A percentile compares a stretch with the other conserved stretches of the same genome.
Evolutionary conservation across 306 rosid genomes (phyloP).

Genomic region (Citrullus mucosospermus): DNA sequence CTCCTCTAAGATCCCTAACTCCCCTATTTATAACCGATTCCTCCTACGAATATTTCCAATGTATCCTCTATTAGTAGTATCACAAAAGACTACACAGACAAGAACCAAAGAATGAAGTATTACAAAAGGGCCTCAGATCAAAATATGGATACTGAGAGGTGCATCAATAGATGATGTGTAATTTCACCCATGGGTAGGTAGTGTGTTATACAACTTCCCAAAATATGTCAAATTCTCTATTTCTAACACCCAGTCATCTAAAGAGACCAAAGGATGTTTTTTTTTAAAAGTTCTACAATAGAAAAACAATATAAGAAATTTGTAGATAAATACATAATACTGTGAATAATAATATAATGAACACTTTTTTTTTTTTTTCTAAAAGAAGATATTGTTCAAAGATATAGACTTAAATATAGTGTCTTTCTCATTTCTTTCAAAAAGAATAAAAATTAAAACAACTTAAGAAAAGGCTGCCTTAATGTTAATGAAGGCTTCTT

Average conservation of each 20-base stretch:
- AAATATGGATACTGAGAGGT: background rate
- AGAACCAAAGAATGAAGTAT: background rate
- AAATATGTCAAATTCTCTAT: background rate
- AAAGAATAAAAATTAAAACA: background rate
- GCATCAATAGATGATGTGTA: background rate
- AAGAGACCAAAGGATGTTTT: background rate
- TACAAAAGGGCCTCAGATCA: background rate
- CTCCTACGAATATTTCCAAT: background rate
- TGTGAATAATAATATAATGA: background rate
- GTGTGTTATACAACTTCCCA: background rate
- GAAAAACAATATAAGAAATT: background rate
- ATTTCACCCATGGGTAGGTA: background rate
- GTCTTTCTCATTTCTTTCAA: background rate
- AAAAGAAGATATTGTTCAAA: background rate
- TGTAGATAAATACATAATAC: background rate
- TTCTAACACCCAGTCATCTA: background rate
- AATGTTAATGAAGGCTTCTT: background rate
- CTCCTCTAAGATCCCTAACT: background rate
- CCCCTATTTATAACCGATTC: background rate
- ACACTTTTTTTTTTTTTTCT: background rate
- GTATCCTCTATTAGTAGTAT: background rate
- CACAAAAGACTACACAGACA: background rate
- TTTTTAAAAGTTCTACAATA: background rate
- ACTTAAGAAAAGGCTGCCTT: background rate
- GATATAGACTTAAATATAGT: background rate